These are phyloP conservation scores for Pugionium cornutum DNA, from an alignment of 345 rosid genomes.

Conservation along the genomic window DNA sequence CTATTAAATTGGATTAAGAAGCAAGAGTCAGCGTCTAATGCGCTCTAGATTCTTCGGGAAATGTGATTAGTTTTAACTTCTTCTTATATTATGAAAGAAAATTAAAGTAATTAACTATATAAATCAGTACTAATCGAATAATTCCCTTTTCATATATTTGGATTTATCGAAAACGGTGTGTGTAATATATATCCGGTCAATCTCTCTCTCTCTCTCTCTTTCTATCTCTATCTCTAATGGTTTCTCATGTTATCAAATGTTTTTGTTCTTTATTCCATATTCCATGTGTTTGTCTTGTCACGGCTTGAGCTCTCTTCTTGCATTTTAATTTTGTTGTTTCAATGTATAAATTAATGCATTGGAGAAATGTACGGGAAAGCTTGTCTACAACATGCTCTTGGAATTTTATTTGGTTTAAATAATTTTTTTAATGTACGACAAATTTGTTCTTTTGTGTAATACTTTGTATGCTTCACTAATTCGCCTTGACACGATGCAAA, in stretches of 20 bases:
- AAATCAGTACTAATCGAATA: constrained; percentile 40
- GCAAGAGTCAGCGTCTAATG: constrained; percentile 93
- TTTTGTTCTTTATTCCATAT: constrained; percentile 63
- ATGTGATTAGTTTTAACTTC: constrained; percentile 32
- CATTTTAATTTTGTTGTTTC: constrained; percentile 14
- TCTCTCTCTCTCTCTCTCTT: constrained; percentile 45
- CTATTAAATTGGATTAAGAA: constrained; percentile 47
- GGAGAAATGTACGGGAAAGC: constrained; percentile 41
- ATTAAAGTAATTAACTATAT: constrained; percentile 20
- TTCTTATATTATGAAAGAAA: constrained; percentile 13
- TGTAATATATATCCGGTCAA: constrained; percentile 52
- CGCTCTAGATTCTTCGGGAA: constrained; percentile 98
- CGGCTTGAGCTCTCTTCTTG: constrained; percentile 31
- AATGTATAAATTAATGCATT: constrained; percentile 24
- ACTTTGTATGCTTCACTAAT: too few species aligned
- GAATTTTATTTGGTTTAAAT: background rate
- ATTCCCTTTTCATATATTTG: constrained; percentile 35
- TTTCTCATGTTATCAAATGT: constrained; percentile 37
- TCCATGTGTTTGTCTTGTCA: constrained; percentile 87
- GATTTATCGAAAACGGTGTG: constrained; percentile 38
- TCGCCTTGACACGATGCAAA: too few species aligned
- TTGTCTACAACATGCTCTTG: constrained; percentile 27
- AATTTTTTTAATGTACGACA: background rate
- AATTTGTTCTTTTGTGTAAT: too few species aligned
- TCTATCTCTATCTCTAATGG: constrained; percentile 25